Evolutionary conservation across 768 basidiomycete species (phyloP), one percentile per base, ranked within the genome.

Genomic region (Rhodotorula babjevae): DNA sequence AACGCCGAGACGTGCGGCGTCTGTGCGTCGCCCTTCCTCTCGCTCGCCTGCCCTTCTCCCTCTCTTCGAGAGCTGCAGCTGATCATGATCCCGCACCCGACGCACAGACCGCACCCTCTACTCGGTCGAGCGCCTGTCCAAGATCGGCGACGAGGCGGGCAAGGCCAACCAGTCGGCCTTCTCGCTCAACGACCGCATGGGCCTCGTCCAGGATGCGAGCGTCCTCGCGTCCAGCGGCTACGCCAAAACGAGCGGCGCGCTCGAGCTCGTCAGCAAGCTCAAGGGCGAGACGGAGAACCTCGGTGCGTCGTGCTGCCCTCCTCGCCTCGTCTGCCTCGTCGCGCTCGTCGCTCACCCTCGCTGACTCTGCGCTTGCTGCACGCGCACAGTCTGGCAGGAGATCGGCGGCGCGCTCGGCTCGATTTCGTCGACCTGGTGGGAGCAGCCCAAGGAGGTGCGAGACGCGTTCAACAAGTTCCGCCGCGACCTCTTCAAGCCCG

Each of bases 1-100:
- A 98, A 98, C 79, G 89, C 89, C 6, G 89, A 89, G 55, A 93
- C 92, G 63, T 76, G 72, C 63, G 93, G 94, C 70, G 90, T 95
- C 76, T 98, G 92, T 92, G 76, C 73, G 92, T 84, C 16, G 12
- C 25, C 11, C 49, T 6, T 6, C 50, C 60, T n/a, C 1, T 7
- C 23, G 47, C 25, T 44, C 5, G 42, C 14, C 44, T 18, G 6
- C 14, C 44, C 14, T 15, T 46, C 44, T 46, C 44, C 14, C 18
- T 46, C 29, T 47, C 21, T 0, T 25, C 46, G n/a, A 6, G 25
- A 23, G 31, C 9, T 23, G 4, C 18, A 18, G 44, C 53, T 46
- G n/a, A 57, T 21, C 3, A 15, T 15, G 29, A 15, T 27, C 21
- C 14, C 53, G 21, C 16, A 31, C 4, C 27, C 55, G 29, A 0